Evolutionary conservation across 2,329 filamentous ascomycete species (phyloP).

Genomic region (Penicillium crustosum): DNA sequence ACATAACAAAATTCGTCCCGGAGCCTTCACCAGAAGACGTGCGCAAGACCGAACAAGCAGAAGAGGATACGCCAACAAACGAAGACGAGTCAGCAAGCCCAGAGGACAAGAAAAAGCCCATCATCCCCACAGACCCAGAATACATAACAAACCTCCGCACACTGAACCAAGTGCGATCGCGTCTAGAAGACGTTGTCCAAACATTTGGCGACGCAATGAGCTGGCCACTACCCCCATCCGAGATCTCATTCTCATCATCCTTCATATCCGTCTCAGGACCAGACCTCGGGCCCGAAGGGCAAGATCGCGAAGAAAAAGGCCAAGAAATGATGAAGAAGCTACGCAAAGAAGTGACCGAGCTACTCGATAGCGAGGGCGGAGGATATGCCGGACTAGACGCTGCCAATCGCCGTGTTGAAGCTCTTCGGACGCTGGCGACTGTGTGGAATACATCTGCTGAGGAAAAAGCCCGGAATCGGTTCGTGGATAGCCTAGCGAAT

Average conservation of each 20-base stretch:
- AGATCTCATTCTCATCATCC: constrained; percentile 77
- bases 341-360: constrained; percentile 66
- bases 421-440: constrained; percentile 70
- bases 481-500: constrained; percentile 78
- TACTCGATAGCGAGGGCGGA: constrained; percentile 62
- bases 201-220: constrained; percentile 95
- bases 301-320: constrained; percentile 80
- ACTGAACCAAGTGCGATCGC: constrained; percentile 74
- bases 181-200: constrained; percentile 86
- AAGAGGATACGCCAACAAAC: constrained; percentile 1
- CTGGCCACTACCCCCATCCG: constrained; percentile 86
- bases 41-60: constrained; percentile 7
- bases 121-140: constrained; percentile 52
- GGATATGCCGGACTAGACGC: constrained; percentile 64
- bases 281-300: constrained; percentile 63
- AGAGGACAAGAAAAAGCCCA: constrained; percentile 4
- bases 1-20: constrained; percentile 72
- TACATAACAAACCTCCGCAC: constrained; percentile 79
- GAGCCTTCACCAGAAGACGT: constrained; percentile 18
- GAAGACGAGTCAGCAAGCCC: constrained; percentile 9
- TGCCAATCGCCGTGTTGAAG: constrained; percentile 71
- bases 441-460: constrained; percentile 97
- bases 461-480: constrained; percentile 77
- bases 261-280: constrained; percentile 90
- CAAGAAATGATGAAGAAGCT: constrained; percentile 70